Evolutionary conservation across 169 alveolate genomes (phyloP).

Genomic region (Theileria orientalis): DNA sequence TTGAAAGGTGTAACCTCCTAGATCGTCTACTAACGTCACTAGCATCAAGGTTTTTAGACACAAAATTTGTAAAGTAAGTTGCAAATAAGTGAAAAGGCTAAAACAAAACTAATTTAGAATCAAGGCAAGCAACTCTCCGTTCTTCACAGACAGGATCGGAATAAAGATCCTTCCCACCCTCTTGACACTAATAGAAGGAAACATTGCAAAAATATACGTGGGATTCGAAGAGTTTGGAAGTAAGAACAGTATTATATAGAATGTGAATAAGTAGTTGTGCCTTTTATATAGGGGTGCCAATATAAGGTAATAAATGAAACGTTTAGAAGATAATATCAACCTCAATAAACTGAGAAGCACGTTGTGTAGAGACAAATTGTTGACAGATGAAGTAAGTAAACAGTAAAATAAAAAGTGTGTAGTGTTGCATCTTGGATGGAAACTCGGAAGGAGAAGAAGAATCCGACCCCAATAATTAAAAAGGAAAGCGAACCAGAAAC

Average conservation of each 20-base stretch:
- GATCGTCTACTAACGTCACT: constrained; percentile 32
- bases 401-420: not conserved
- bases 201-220: constrained; percentile 25
- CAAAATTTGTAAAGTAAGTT: constrained; percentile 58
- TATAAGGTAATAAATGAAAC: no score
- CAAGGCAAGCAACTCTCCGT: constrained; percentile 52
- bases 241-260: constrained; percentile 2
- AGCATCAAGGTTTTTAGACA: constrained; percentile 51
- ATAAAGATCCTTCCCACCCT: constrained; percentile 60
- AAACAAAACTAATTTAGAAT: constrained; percentile 19
- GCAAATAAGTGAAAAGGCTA: not conserved
- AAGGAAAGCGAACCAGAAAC: not conserved
- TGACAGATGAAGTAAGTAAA: constrained; percentile 45
- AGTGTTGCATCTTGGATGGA: constrained; percentile 46
- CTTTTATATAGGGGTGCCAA: not conserved
- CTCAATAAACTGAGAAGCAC: constrained; percentile 23
- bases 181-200: constrained; percentile 42
- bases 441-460: constrained; percentile 19
- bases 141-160: constrained; percentile 50
- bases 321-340: constrained; percentile 49
- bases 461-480: constrained; percentile 16
- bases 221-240: constrained; percentile 66
- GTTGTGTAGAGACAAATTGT: constrained; percentile 26
- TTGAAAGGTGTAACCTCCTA: constrained; percentile 51
- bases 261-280: no score